Conservation (phyloP, 2,329 filamentous ascomycete genomes). For the Monosporascus ibericus region DNA sequence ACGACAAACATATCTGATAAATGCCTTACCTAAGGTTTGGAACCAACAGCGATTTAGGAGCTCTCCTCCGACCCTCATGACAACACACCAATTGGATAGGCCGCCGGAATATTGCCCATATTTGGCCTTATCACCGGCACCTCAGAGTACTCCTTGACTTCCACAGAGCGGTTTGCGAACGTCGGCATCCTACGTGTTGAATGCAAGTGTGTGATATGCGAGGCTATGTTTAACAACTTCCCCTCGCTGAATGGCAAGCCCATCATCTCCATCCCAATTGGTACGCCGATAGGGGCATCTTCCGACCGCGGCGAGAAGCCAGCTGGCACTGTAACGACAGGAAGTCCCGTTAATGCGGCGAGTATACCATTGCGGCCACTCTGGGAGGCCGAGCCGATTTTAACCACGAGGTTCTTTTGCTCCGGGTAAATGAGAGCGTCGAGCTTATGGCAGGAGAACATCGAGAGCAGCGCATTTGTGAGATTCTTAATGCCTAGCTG, state of each 20-base stretch:
- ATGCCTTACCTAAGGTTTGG: background rate
- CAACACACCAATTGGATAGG: slow-evolving; percentile 42
- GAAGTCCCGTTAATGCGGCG: slow-evolving; percentile 33
- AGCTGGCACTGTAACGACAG: slow-evolving; percentile 41
- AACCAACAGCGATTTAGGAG: background rate
- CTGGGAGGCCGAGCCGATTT: slow-evolving; percentile 50
- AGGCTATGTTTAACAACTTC: slow-evolving; percentile 48
- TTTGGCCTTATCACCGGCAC: slow-evolving; percentile 41
- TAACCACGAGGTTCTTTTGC: slow-evolving; percentile 57
- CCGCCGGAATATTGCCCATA: slow-evolving; percentile 31
- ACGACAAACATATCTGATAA: too few relatives aligned
- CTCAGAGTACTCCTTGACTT: slow-evolving; percentile 29
- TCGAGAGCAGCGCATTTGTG: slow-evolving; percentile 41
- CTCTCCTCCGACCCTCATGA: slow-evolving; percentile 6
- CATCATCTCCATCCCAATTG: slow-evolving; percentile 60
- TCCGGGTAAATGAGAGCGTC: slow-evolving; percentile 59
- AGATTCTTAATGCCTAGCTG: slow-evolving; percentile 46
- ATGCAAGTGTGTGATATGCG: slow-evolving; percentile 38
- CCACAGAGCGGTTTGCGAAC: slow-evolving; percentile 35
- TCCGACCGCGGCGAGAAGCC: slow-evolving; percentile 43
- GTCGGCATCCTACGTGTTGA: slow-evolving; percentile 39
- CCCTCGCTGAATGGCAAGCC: slow-evolving; percentile 50
- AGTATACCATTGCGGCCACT: slow-evolving; percentile 46
- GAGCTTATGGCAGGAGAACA: slow-evolving; percentile 42
- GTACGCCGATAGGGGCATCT: slow-evolving; percentile 50